Evolutionary conservation across 225 moss, liverwort and hornwort genomes (phyloP), one percentile per base, ranked within the genome.

Genomic region (Marchantia paleacea): DNA sequence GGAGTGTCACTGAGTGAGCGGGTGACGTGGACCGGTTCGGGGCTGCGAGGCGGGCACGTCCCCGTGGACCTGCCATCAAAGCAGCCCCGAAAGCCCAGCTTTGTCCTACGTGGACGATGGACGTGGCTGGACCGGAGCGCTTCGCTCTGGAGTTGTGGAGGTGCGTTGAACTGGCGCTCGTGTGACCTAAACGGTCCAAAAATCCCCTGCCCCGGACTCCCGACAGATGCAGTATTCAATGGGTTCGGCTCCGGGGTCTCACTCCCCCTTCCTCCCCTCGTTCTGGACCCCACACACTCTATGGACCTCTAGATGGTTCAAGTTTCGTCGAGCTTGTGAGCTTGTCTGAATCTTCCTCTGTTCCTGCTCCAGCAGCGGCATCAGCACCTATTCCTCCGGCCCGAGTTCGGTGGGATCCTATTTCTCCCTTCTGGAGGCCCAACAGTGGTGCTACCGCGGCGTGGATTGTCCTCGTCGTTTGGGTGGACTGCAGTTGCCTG

Each of bases 21-120:
- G 39, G 39, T 39, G 39, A 39, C 39, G 10, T 77, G 77, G 62
- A 78, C 50, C 15, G 65, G 24, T 47, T 66, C 47, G 51, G 52
- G 78, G 78, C 64, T 65, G 78, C 51, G 11, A 78, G 51, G 12
- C 24, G 64, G 9, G 64, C 78, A 65, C 78, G 78, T 78, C 49
- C 62, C 7, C 0, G 4, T 18, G 25, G 7, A 51, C 63, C 62
- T 49, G 64, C 64, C 25, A 24, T 28, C 0, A 62, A 51, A 61
- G 30, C 58, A 30, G 50, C 30, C 19, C 30, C 4, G 0, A 64
- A 52, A n/a, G 63, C 49, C n/a, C 30, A 20, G 12, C 1, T 77
- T 12, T n/a, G 78, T 65, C 78, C 78, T 63, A 64, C 77, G 62
- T 77, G 77, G 20, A 62, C 55, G 8, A 16, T 18, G 52, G 75